Evolutionary conservation across 139 green algal genomes (phyloP), one percentile per base, ranked within the genome.

Genomic region (Picochlorum sp.): DNA sequence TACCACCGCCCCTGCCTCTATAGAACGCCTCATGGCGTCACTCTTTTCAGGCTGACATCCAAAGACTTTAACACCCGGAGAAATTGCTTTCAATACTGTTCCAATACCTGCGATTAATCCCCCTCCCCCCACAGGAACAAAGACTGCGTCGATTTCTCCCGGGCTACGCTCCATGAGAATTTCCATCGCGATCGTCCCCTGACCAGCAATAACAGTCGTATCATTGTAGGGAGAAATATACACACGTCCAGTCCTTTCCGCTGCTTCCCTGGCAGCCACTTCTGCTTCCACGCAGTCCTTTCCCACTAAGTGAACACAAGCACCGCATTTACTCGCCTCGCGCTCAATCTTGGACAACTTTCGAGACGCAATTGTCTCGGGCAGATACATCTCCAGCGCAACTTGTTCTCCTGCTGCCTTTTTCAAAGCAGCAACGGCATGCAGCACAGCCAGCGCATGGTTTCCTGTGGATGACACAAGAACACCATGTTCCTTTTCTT

Each of bases 221-320:
- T 87, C 80, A 37, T 86, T 86, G 57, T 84, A 86, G 0, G 79
- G 70, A 7, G 51, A 72, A 20, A 84, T 55, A 59, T 80, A 84
- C 0, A 56, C 55, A 12, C n/a, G 22, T 30, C 65, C 64, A 4
- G 16, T 7, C 22, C 44, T 13, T 5, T 45, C 40, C 29, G 78
- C 78, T 22, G 61, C 68, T 5, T 12, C 10, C 47, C 62, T 33
- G 4, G 78, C 78, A 7, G 66, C 64, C 2, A 18, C 4, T 56
- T 85, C 78, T 8, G 76, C 58, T 28, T 83, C 56, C 14, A 79
- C 58, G n/a, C 60, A 75, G 35, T 84, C 75, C 7, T 55, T 30
- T 3, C 75, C 67, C 36, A 55, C 28, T 16, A 66, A 24, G 33
- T 61, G 37, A 14, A 59, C 26, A 1, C 70, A 13, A 0, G 50